These are phyloP conservation scores for Oenanthe sinensis DNA, from an alignment of 129 eudicot genomes.

Conservation along the genomic window DNA sequence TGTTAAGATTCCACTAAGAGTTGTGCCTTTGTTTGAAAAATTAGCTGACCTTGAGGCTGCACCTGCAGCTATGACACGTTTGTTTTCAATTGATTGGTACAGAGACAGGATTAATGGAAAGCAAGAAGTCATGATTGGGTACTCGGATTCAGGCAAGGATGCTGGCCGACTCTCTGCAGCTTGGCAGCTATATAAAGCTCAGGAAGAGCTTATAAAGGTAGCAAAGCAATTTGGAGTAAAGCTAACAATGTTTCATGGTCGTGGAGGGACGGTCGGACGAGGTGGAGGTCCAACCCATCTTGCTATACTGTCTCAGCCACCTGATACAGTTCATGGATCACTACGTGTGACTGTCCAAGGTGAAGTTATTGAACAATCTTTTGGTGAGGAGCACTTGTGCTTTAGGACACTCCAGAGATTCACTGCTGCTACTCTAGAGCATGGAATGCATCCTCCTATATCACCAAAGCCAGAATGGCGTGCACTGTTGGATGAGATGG, in stretches of 20 bases:
- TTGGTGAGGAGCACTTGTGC: conserved; percentile 80
- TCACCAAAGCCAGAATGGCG: conserved; percentile 87
- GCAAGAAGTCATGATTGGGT: conserved; percentile 88
- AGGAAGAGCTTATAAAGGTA: conserved; percentile 58
- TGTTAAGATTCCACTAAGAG: conserved; percentile 48
- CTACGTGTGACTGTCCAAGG: conserved; percentile 89
- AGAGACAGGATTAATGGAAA: conserved; percentile 47
- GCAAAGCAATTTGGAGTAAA: conserved; percentile 63
- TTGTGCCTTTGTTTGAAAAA: conserved; percentile 73
- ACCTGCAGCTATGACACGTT: conserved; percentile 57
- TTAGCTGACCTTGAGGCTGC: conserved; percentile 73
- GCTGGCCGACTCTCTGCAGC: conserved; percentile 87
- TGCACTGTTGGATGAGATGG: conserved; percentile 67
- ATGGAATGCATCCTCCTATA: conserved; percentile 77
- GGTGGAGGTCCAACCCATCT: conserved; percentile 89
- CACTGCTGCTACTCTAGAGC: conserved; percentile 81
- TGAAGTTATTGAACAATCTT: conserved; percentile 74
- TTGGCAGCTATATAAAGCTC: conserved; percentile 78
- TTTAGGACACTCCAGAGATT: conserved; percentile 71
- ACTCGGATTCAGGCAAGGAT: conserved; percentile 81
- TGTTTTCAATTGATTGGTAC: conserved; percentile 76
- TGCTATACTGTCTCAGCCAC: conserved; percentile 82
- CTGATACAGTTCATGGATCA: conserved; percentile 67
- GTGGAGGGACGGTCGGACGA: conserved; percentile 84
- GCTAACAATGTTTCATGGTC: conserved; percentile 78